Evolutionary conservation across 2,329 filamentous ascomycete genomes (phyloP).

Genomic region (Colletotrichum euphorbiae): DNA sequence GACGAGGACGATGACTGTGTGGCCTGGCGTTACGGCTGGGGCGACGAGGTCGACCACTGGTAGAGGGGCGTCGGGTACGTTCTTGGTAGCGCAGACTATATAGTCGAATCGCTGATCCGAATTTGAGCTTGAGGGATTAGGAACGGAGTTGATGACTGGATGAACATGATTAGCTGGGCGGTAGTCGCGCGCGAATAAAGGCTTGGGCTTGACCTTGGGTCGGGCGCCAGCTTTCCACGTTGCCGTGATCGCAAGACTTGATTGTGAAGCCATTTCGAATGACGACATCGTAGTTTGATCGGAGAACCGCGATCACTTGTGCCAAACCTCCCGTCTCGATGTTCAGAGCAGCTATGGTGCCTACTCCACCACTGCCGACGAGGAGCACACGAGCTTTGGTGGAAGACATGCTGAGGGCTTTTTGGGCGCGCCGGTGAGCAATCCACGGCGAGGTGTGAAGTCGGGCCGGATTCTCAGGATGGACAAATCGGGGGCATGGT

Average conservation of each 20-base stretch:
- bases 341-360: constrained; percentile 66
- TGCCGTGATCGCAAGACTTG: constrained; percentile 66
- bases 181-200: neutral
- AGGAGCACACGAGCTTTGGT: constrained; percentile 59
- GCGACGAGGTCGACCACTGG: constrained; percentile 59
- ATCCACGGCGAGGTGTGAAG: no score
- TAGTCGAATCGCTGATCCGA: constrained; percentile 59
- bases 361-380: constrained; percentile 66
- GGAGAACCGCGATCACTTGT: constrained; percentile 64
- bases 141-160: constrained; percentile 36
- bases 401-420: neutral
- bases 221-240: constrained; percentile 61
- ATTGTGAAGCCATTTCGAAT: constrained; percentile 63
- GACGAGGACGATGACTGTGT: constrained; percentile 66
- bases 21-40: constrained; percentile 61
- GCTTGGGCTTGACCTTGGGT: constrained; percentile 48
- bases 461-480: neutral
- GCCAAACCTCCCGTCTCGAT: constrained; percentile 63
- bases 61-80: constrained; percentile 65
- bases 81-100: constrained; percentile 69
- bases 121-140: constrained; percentile 17
- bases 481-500: no score
- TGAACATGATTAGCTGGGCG: neutral
- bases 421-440: no score
- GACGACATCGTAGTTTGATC: constrained; percentile 66